Evolutionary conservation across 2,329 filamentous ascomycete genomes (phyloP).

Genomic region (Volutella citrinella): DNA sequence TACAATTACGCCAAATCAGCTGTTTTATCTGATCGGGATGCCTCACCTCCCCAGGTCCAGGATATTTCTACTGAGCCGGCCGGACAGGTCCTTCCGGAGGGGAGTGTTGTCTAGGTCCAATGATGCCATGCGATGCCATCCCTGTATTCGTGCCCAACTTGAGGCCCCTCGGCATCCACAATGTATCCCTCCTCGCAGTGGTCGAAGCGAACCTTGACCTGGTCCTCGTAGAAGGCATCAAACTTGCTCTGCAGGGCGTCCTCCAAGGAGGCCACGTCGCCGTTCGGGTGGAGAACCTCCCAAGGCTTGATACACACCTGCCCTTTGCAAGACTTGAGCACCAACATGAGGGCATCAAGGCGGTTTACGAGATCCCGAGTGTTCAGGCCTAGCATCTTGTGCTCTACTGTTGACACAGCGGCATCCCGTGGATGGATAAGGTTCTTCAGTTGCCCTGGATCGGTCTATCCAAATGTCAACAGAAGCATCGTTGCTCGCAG

Average conservation of each 20-base stretch:
- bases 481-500: no score
- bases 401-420: no score
- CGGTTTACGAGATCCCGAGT: no score
- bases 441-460: conserved; percentile 44
- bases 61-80: no score
- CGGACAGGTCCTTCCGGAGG: no score
- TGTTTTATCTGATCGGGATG: no score
- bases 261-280: conserved; percentile 45
- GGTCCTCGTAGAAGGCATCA: conserved; percentile 50
- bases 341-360: conserved; percentile 56
- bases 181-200: conserved; percentile 57
- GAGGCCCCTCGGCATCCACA: conserved; percentile 52
- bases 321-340: conserved; percentile 58
- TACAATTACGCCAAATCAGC: no score
- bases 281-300: conserved; percentile 51
- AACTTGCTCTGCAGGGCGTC: conserved; percentile 47
- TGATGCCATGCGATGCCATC: conserved; percentile 27
- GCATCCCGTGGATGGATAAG: no score
- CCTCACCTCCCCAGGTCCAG: no score
- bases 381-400: no score
- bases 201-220: conserved; percentile 46
- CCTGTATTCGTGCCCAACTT: conserved; percentile 28
- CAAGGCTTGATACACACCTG: conserved; percentile 52
- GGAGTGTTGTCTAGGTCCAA: conserved; percentile 24
- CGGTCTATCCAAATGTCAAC: no score